Base-by-base conservation (phyloP, 345 rosid species). In the Erysimum cheiranthoides region DNA sequence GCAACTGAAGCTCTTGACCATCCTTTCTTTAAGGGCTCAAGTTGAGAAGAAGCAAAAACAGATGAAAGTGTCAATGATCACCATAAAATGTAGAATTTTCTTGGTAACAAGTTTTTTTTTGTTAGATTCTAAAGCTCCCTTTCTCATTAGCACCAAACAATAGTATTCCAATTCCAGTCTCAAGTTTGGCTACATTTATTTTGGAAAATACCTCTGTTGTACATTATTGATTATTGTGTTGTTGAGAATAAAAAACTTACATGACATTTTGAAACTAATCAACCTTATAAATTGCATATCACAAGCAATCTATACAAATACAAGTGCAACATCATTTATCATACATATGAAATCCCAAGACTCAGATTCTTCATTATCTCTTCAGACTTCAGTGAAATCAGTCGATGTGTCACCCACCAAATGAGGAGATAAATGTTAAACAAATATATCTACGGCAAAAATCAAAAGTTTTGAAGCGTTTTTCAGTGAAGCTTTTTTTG, bases 1-100 rank as follows among this genome's bases (percentile, higher is more conserved):
- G 97, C 93, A 16, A 68, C 61, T 0, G 77, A 84, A 73, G 97
- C 97, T 66, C 88, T 92, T n/a, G 73, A 82, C 43, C 93, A 92
- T 80, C 83, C 91, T 2, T 92, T 92, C 80, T 90, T 92, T 32
- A 79, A 69, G 63, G 79, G 50, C 59, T 63, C 69, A 27, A 45
- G 75, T 68, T 83, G 61, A 67, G 65, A 67, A 46, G 27, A 61
- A 39, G 47, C 67, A 51, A 53, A 59, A 70, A 13, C 4, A 40
- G 10, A 49, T 6, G 21, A 13, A 36, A 51, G 18, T 34, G 31
- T 47, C 52, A 54, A 53, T 21, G 30, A 31, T 8, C 53, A 58
- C 74, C 65, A 46, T n/a, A 61, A 49, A 71, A 27, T 61, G 40
- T 72, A 76, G 63, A 68, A 75, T 51, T 52, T 61, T 61, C 50